Evolutionary conservation across 306 rosid genomes (phyloP).

Genomic region (Potentilla sterilis): DNA sequence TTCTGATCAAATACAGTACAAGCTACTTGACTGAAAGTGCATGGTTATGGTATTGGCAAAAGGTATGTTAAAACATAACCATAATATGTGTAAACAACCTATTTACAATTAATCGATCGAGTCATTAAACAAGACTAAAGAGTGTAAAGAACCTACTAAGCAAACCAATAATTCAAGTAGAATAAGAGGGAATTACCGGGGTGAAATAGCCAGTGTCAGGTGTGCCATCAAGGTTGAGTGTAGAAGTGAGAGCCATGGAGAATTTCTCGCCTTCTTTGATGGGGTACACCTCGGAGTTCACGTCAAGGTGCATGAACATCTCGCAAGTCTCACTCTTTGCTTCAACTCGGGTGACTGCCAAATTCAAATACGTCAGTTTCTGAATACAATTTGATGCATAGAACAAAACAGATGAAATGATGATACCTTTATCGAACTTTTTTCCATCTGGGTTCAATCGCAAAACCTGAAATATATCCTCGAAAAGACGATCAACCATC

Average conservation of each 20-base stretch:
- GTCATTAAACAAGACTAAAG: too few relatives aligned
- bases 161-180: too few relatives aligned
- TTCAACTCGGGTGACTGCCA: slow-evolving; percentile 65
- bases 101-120: too few relatives aligned
- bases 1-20: background rate
- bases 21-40: background rate
- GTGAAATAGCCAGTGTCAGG: slow-evolving; percentile 75
- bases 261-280: slow-evolving; percentile 78
- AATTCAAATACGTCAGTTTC: background rate
- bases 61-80: background rate
- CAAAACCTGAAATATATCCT: slow-evolving; percentile 71
- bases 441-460: slow-evolving; percentile 71
- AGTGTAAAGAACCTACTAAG: too few relatives aligned
- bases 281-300: slow-evolving; percentile 69
- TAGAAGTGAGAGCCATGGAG: slow-evolving; percentile 62
- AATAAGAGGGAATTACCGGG: slow-evolving; percentile 38
- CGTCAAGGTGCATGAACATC: slow-evolving; percentile 94
- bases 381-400: background rate
- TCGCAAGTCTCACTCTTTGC: slow-evolving; percentile 93
- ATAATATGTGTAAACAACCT: too few relatives aligned
- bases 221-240: slow-evolving; percentile 80
- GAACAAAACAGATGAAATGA: background rate
- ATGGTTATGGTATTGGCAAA: background rate
- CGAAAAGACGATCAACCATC: slow-evolving; percentile 84
- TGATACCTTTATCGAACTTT: slow-evolving; percentile 72